phyloP scores from a whole-genome alignment of 1,284 basidiomycete species.

The Psilocybe mexicana region DNA sequence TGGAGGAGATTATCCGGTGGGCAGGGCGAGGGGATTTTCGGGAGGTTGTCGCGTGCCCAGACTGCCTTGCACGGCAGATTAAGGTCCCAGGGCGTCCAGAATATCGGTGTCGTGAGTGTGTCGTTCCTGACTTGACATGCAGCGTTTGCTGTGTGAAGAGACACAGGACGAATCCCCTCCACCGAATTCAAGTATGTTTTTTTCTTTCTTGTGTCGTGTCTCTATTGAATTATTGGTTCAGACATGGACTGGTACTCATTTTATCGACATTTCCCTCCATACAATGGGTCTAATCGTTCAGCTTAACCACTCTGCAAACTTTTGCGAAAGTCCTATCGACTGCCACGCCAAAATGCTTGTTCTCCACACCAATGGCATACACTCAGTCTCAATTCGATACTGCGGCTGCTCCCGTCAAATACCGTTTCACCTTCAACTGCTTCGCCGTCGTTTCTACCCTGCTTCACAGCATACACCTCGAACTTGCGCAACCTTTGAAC shows the following conservation, averaged over 20 bases:
- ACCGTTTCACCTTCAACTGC: not conserved
- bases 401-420: not conserved
- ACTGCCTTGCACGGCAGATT: not conserved
- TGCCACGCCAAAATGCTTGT: not conserved
- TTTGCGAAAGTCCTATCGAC: not conserved
- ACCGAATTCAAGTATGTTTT: slow-evolving; percentile 9
- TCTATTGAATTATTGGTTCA: not conserved
- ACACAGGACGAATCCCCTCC: slow-evolving; percentile 7
- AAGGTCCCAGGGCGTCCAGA: not conserved
- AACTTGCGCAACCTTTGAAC: slow-evolving; percentile 3
- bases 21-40: not conserved
- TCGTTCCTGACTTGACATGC: slow-evolving; percentile 5
- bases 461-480: not conserved
- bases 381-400: not conserved
- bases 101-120: slow-evolving; percentile 13
- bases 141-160: slow-evolving; percentile 4
- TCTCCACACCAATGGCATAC: slow-evolving; percentile 2
- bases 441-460: not conserved
- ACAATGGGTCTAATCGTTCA: not conserved
- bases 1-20: slow-evolving; percentile 4
- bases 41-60: not conserved
- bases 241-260: not conserved
- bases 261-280: not conserved
- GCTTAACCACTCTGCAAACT: not conserved
- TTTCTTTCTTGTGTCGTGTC: not conserved